Conservation (phyloP, 352 stramenopile species). For the Phytophthora cactorum region DNA sequence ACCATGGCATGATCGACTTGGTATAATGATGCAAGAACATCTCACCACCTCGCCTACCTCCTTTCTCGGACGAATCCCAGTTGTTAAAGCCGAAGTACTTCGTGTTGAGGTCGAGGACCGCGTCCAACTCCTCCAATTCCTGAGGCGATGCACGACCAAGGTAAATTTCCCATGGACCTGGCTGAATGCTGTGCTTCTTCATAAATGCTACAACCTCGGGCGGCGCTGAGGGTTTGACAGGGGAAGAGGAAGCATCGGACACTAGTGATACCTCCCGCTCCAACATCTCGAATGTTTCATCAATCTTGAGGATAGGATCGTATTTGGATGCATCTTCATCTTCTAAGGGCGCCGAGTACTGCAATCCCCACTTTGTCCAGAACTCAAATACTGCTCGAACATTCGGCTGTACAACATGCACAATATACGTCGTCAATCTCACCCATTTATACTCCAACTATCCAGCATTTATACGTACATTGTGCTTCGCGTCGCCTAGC, state of each 20-base stretch:
- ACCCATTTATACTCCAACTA: conserved; percentile 2
- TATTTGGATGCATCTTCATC: conserved; percentile 38
- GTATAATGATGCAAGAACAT: conserved; percentile 88
- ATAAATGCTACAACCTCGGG: conserved; percentile 80
- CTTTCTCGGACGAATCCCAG: conserved; percentile 76
- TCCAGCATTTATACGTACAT: conserved; percentile 50
- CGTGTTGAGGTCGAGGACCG: conserved; percentile 70
- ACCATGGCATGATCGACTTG: conserved; percentile 76
- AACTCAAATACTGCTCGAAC: conserved; percentile 81
- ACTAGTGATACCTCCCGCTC: conserved; percentile 57
- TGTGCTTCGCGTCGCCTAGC: conserved; percentile 62
- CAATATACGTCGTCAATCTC: conserved; percentile 4
- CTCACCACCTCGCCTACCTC: conserved; percentile 67
- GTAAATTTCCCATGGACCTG: conserved; percentile 84
- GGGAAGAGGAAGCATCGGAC: conserved; percentile 74
- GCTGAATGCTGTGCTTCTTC: conserved; percentile 77
- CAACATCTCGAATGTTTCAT: conserved; percentile 69
- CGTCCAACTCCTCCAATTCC: conserved; percentile 78
- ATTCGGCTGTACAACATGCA: conserved; percentile 49
- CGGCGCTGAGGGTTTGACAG: conserved; percentile 65
- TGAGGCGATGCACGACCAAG: conserved; percentile 63
- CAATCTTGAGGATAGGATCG: conserved; percentile 59
- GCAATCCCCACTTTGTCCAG: conserved; percentile 83
- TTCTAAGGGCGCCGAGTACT: conserved; percentile 58
- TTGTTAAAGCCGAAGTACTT: conserved; percentile 83